Conservation (phyloP, 106 monocot genomes). For the Posidonia australis region DNA sequence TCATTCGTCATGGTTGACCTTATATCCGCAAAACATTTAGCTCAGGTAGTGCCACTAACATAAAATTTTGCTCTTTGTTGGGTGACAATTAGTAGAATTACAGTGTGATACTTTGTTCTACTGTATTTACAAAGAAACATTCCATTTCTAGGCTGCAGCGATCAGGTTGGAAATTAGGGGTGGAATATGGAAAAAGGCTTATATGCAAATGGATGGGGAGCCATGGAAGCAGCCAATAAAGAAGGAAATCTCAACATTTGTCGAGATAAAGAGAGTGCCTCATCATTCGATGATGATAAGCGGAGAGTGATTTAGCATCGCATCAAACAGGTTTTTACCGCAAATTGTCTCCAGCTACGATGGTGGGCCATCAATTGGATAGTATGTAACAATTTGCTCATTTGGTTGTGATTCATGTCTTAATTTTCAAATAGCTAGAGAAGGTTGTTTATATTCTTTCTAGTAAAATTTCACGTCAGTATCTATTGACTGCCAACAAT, state of each 20-base stretch:
- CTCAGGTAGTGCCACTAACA: constrained; percentile 45
- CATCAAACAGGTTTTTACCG: too few species aligned
- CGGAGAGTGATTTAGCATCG: constrained; percentile 31
- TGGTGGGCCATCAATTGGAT: too few species aligned
- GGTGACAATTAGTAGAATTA: too few species aligned
- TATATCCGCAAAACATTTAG: constrained; percentile 88
- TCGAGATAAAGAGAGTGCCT: constrained; percentile 74
- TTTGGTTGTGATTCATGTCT: too few species aligned
- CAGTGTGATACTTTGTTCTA: background rate
- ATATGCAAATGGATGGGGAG: constrained; percentile 95
- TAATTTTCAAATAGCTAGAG: too few species aligned
- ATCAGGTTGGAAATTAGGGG: constrained; percentile 86
- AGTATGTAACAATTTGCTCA: too few species aligned
- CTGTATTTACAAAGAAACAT: background rate
- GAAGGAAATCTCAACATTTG: constrained; percentile 46
- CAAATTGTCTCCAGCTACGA: too few species aligned
- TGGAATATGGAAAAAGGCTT: constrained; percentile 55
- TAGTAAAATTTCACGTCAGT: background rate
- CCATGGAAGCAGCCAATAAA: constrained; percentile 88
- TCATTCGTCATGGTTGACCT: constrained; percentile 93
- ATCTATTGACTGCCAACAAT: too few species aligned
- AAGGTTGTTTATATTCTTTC: too few species aligned
- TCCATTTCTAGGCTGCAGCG: constrained; percentile 50
- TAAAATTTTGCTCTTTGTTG: too few species aligned
- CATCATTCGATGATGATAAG: constrained; percentile 49